phyloP scores from a whole-genome alignment of 805 yeast species.

The Hagleromyces aurorensis region DNA sequence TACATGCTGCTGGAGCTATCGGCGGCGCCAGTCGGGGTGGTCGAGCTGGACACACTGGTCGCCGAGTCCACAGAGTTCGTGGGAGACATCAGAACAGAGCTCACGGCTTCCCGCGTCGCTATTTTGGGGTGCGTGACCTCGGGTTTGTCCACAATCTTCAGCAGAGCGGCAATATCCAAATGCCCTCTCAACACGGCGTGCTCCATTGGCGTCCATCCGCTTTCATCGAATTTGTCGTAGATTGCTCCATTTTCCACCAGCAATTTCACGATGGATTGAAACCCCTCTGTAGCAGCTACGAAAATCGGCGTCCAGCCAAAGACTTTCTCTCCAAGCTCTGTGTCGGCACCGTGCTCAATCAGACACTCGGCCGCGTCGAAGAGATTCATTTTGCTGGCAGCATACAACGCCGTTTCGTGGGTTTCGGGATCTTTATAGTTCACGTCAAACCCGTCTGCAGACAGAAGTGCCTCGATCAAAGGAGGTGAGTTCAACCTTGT shows the following conservation, averaged over 20 bases:
- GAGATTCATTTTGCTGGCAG: slow-evolving; percentile 62
- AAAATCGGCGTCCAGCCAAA: slow-evolving; percentile 96
- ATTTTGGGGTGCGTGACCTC: slow-evolving; percentile 19
- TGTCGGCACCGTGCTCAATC: slow-evolving; percentile 52
- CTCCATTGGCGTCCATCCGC: slow-evolving; percentile 98
- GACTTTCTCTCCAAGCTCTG: slow-evolving; percentile 66
- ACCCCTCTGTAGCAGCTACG: slow-evolving; percentile 85
- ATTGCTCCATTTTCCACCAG: slow-evolving; percentile 49
- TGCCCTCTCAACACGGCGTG: slow-evolving; percentile 92
- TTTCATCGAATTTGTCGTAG: slow-evolving; percentile 55
- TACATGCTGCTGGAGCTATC: neutral
- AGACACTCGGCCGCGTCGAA: slow-evolving; percentile 45
- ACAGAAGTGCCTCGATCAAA: slow-evolving; percentile 46
- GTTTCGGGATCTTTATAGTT: slow-evolving; percentile 52
- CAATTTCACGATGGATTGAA: slow-evolving; percentile 43
- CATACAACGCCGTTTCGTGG: slow-evolving; percentile 75
- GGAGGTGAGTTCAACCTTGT: slow-evolving; percentile 51
- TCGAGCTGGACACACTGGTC: slow-evolving; percentile 1
- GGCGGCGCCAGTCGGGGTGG: slow-evolving; percentile 1
- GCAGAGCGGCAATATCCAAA: slow-evolving; percentile 53
- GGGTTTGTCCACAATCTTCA: slow-evolving; percentile 32
- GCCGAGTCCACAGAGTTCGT: slow-evolving; percentile 2
- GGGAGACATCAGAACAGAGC: too few species aligned
- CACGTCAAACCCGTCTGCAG: slow-evolving; percentile 51
- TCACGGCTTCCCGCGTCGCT: slow-evolving; percentile 4